These are phyloP conservation scores for Aspergillus sclerotioniger DNA, from an alignment of 495 filamentous ascomycete genomes.

Conservation along the genomic window DNA sequence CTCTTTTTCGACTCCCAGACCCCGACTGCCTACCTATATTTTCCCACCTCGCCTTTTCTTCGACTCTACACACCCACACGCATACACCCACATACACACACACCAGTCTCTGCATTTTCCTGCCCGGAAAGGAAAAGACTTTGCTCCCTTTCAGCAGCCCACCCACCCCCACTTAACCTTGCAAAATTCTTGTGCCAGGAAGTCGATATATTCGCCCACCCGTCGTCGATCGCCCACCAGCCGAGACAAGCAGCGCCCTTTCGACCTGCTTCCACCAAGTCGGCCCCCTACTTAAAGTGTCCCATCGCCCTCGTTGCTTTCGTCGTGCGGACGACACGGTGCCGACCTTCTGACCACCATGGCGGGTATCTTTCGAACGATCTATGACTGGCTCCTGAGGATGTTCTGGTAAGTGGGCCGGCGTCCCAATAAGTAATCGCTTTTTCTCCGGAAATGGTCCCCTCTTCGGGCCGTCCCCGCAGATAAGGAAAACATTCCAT, in stretches of 20 bases:
- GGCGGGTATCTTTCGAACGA: constrained; percentile 84
- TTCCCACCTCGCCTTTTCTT: constrained; percentile 11
- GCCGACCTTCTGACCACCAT: constrained; percentile 41
- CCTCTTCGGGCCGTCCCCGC: constrained; percentile 40
- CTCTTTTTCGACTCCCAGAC: constrained; percentile 2
- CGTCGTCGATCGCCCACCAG: constrained; percentile 11
- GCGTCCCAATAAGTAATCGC: constrained; percentile 24
- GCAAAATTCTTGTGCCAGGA: constrained; percentile 18
- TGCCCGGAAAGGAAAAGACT: constrained; percentile 12
- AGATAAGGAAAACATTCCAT: constrained; percentile 22
- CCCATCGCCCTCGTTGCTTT: not conserved
- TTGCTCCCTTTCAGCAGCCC: constrained; percentile 16
- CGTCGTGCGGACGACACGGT: not conserved
- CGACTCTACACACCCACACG: not conserved
- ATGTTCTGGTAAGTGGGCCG: constrained; percentile 88
- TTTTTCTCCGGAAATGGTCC: constrained; percentile 22
- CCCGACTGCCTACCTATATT: not conserved
- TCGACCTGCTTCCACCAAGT: constrained; percentile 5
- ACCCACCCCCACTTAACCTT: constrained; percentile 19
- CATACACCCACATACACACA: too few species aligned
- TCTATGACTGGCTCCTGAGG: constrained; percentile 98
- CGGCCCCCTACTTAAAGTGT: not conserved
- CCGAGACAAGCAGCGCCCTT: constrained; percentile 9
- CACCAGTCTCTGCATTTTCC: constrained; percentile 15
- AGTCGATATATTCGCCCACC: constrained; percentile 22